Evolutionary conservation across 345 rosid genomes (phyloP).

Genomic region (Salix dunnii): DNA sequence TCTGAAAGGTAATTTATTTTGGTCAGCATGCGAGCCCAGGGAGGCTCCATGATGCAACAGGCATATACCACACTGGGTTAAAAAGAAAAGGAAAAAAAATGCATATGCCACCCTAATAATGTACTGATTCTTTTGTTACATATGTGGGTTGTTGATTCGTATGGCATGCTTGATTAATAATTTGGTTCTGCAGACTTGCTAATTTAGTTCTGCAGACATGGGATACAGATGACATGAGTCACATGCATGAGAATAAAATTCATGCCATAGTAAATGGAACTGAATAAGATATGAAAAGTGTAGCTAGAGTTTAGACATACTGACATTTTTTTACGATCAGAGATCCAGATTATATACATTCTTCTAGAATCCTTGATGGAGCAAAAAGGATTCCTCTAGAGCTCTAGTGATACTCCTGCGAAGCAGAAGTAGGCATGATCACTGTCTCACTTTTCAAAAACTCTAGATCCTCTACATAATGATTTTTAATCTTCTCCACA

Average conservation of each 20-base stretch:
- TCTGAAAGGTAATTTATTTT: background rate
- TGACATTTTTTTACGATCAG: background rate
- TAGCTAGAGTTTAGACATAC: background rate
- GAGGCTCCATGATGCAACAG: background rate
- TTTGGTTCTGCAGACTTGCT: background rate
- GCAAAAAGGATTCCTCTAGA: background rate
- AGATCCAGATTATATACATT: background rate
- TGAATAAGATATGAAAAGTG: background rate
- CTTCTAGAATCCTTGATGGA: background rate
- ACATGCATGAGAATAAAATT: background rate
- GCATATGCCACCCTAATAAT: background rate
- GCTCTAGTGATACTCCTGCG: slow-evolving; percentile 1
- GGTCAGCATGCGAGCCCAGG: background rate
- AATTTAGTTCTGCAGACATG: no score
- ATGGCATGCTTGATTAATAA: slow-evolving; percentile 2
- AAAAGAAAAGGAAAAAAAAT: no score
- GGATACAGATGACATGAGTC: background rate
- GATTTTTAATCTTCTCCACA: background rate
- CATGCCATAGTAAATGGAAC: background rate
- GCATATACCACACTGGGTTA: no score
- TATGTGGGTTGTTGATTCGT: background rate
- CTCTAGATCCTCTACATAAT: slow-evolving; percentile 1
- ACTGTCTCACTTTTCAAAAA: background rate
- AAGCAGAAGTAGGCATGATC: background rate
- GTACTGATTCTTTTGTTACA: background rate